These are phyloP conservation scores for Piper longum DNA, from an alignment of 164 flowering plant genomes.

Conservation along the genomic window DNA sequence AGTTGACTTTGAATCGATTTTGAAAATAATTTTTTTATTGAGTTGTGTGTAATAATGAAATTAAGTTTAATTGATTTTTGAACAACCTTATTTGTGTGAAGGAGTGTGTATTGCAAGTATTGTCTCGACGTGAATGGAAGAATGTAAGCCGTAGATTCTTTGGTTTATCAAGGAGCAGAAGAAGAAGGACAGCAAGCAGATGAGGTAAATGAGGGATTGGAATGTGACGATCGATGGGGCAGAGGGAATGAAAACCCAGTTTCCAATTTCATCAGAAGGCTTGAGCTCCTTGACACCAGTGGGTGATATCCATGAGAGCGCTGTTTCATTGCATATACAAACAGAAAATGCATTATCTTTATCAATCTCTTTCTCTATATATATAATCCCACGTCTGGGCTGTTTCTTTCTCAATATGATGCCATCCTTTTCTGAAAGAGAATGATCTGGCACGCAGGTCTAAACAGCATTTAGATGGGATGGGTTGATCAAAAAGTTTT, in stretches of 20 bases:
- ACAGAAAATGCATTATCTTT: background rate
- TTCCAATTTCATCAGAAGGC: background rate
- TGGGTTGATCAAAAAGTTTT: too few species aligned
- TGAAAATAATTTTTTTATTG: too few species aligned
- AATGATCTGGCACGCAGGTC: background rate
- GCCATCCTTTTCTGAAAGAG: background rate
- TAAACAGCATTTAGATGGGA: background rate
- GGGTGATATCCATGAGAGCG: background rate
- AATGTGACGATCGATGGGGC: background rate
- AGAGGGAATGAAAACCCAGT: background rate
- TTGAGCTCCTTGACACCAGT: background rate
- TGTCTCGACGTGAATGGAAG: background rate
- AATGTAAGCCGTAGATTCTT: background rate
- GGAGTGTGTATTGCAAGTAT: too few species aligned
- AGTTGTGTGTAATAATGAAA: too few species aligned
- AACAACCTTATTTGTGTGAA: too few species aligned
- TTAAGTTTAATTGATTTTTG: too few species aligned
- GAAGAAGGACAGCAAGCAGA: background rate
- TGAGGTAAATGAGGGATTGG: background rate
- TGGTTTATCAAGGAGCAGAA: background rate
- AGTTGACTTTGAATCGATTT: too few species aligned
- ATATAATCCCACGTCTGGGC: background rate
- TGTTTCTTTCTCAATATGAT: background rate
- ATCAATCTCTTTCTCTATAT: background rate
- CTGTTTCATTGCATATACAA: background rate